A percentile compares a stretch with the other conserved stretches of the same genome.
Conservation (phyloP, 1,139 yeast species). For the Debaryomyces fabryi region DNA sequence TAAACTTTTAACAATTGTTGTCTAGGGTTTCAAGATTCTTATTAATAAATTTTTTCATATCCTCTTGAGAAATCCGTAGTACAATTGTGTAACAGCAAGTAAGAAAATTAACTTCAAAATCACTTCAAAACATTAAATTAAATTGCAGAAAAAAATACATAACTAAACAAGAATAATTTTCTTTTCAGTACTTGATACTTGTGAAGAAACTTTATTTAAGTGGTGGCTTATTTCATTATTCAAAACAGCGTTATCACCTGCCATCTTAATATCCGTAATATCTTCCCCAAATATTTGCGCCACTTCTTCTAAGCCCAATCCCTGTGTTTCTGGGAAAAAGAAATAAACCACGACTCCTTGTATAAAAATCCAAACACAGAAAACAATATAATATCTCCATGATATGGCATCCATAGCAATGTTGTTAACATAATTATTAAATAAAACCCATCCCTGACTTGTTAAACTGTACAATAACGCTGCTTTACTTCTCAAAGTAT, state of each 20-base stretch:
- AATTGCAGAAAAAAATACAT: no score
- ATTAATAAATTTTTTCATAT: no score
- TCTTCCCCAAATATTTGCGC: slow-evolving; percentile 15
- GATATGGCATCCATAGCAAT: slow-evolving; percentile 17
- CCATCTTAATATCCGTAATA: neutral
- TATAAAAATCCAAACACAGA: slow-evolving; percentile 12
- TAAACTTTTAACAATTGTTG: no score
- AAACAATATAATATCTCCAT: slow-evolving; percentile 21
- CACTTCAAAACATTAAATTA: no score
- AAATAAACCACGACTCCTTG: slow-evolving; percentile 13
- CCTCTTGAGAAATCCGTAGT: no score
- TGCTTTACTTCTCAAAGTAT: slow-evolving; percentile 18
- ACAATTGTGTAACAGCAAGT: no score
- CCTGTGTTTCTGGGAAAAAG: slow-evolving; percentile 15
- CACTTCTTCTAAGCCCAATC: slow-evolving; percentile 16
- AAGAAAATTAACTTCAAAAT: no score
- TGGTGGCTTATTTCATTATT: neutral
- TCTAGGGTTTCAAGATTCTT: no score
- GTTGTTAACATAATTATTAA: slow-evolving; percentile 13
- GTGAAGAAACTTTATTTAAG: neutral
- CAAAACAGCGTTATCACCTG: neutral
- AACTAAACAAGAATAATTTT: no score
- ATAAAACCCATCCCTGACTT: neutral
- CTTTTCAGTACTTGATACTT: neutral
- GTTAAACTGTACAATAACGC: slow-evolving; percentile 15